These are phyloP conservation scores for Piromyces sp. DNA, from an alignment of 192 early-diverging fungal genomes.

Conservation along the genomic window DNA sequence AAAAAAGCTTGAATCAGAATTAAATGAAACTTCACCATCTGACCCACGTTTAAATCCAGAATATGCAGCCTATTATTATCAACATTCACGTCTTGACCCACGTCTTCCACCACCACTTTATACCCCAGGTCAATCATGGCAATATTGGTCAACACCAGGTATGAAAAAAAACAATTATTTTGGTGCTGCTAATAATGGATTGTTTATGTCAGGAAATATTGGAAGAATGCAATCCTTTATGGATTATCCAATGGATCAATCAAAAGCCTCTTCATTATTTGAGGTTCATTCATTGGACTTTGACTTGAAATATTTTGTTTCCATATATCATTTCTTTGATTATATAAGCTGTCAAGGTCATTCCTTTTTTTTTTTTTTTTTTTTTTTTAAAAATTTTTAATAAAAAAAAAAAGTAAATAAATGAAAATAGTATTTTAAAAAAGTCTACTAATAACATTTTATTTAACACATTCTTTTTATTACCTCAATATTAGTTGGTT, in stretches of 20 bases:
- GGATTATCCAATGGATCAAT: not conserved
- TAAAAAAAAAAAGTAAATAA: no score
- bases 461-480: no score
- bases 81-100: slow-evolving; percentile 39
- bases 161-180: not conserved
- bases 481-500: no score
- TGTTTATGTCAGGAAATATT: not conserved
- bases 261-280: not conserved
- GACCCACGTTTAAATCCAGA: slow-evolving; percentile 45
- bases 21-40: slow-evolving; percentile 1
- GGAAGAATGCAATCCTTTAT: not conserved
- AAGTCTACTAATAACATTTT: no score
- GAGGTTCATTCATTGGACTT: no score
- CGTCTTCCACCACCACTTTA: slow-evolving; percentile 37
- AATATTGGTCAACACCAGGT: slow-evolving; percentile 2
- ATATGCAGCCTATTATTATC: slow-evolving; percentile 41
- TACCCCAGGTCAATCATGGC: slow-evolving; percentile 48
- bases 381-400: no score
- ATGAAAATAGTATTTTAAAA: no score
- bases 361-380: no score
- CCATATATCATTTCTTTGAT: no score
- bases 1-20: slow-evolving; percentile 12
- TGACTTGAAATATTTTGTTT: no score
- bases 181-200: not conserved
- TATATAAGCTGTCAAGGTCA: no score